Evolutionary conservation across 305 asterid species (phyloP).

Genomic region (Solanum hybrid): DNA sequence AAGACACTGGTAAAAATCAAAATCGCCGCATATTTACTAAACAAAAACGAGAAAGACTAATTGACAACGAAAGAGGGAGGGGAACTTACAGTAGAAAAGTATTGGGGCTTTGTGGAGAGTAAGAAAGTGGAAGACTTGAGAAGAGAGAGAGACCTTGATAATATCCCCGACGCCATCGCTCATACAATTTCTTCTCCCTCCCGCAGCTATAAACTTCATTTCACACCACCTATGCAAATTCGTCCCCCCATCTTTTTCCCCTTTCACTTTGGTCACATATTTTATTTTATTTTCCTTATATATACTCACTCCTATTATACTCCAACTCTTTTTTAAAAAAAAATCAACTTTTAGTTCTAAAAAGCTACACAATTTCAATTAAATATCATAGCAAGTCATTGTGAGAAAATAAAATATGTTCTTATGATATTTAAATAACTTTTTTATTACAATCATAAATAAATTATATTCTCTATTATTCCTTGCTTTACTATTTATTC

Average conservation of each 20-base stretch:
- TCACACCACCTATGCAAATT: background rate
- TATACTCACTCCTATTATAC: no score
- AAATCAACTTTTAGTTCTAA: no score
- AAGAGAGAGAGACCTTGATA: slow-evolving; percentile 43
- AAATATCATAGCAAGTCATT: background rate
- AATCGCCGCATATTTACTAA: no score
- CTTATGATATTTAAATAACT: background rate
- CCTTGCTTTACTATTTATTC: background rate
- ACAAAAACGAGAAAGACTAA: background rate
- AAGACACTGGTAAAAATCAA: no score
- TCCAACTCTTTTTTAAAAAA: no score
- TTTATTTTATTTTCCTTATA: background rate
- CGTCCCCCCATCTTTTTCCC: background rate
- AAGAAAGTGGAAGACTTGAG: slow-evolving; percentile 34
- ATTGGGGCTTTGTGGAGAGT: slow-evolving; percentile 22
- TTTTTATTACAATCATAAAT: background rate
- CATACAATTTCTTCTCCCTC: background rate
- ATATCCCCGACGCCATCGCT: slow-evolving; percentile 47
- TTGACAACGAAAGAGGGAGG: background rate
- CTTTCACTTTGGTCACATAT: background rate
- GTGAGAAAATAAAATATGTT: no score
- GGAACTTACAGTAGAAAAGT: slow-evolving; percentile 42
- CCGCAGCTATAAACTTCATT: background rate
- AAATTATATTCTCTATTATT: background rate
- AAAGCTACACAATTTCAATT: background rate